Conservation (phyloP, 148 eudicot species). For the Fagopyrum esculentum region DNA sequence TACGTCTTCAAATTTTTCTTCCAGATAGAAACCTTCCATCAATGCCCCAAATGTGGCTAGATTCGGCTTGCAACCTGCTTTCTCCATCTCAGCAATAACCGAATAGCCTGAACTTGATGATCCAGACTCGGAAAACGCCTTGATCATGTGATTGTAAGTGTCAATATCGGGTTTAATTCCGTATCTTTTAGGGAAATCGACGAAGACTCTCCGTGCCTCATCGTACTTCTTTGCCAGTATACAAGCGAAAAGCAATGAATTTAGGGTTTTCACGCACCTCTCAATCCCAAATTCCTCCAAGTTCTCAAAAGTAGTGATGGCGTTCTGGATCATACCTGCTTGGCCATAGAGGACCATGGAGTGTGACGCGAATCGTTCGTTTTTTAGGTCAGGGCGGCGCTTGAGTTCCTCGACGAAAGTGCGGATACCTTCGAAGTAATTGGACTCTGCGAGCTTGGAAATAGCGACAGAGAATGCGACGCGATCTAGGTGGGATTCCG, state of each 20-base stretch:
- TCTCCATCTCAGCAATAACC: constrained; percentile 65
- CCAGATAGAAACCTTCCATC: constrained; percentile 80
- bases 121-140: constrained; percentile 65
- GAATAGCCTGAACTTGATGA: constrained; percentile 53
- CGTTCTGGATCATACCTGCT: constrained; percentile 55
- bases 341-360: constrained; percentile 69
- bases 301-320: constrained; percentile 47
- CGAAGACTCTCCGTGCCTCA: constrained; percentile 47
- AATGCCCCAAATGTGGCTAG: constrained; percentile 36
- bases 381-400: constrained; percentile 44
- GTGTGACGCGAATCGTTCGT: constrained; percentile 50
- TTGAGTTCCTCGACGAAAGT: constrained; percentile 46
- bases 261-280: constrained; percentile 53
- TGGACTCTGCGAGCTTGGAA: constrained; percentile 37
- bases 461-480: constrained; percentile 58
- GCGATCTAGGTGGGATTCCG: constrained; percentile 61
- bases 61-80: constrained; percentile 51
- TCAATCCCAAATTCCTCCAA: constrained; percentile 48
- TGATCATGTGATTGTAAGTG: constrained; percentile 60
- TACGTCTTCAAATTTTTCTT: constrained; percentile 73
- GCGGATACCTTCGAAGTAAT: constrained; percentile 48
- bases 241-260: constrained; percentile 63
- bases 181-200: constrained; percentile 55
- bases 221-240: constrained; percentile 44
- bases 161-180: constrained; percentile 47